phyloP scores from a whole-genome alignment of 805 yeast genomes.

The Zygosaccharomyces lentus region DNA sequence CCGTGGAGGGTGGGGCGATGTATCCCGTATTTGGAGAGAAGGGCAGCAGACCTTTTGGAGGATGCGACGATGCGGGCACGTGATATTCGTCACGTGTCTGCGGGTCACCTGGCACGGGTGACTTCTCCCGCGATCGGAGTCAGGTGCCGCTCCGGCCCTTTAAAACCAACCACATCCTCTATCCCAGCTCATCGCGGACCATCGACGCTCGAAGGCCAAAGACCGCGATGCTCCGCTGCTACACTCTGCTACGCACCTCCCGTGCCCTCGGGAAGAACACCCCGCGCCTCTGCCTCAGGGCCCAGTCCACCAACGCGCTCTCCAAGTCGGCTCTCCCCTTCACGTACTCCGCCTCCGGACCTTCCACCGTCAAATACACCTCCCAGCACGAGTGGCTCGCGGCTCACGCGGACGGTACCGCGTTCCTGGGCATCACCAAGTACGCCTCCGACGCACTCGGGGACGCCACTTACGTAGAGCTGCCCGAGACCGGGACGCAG shows the following conservation, averaged over 20 bases:
- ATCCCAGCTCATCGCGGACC: neutral
- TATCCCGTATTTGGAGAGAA: too few species aligned
- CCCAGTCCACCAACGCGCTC: constrained; percentile 29
- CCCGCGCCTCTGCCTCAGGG: constrained; percentile 22
- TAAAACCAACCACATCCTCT: neutral
- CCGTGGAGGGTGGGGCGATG: too few species aligned
- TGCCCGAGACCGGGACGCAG: constrained; percentile 66
- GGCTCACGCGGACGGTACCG: constrained; percentile 71
- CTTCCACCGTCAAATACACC: constrained; percentile 57
- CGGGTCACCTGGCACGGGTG: too few species aligned
- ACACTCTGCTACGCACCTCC: constrained; percentile 9
- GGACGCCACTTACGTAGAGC: constrained; percentile 90
- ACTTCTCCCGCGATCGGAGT: too few species aligned
- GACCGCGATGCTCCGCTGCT: neutral
- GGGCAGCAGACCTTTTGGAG: too few species aligned
- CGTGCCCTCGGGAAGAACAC: neutral
- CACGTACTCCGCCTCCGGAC: constrained; percentile 31
- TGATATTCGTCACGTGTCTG: too few species aligned
- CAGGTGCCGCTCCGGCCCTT: neutral
- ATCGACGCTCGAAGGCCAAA: too few species aligned
- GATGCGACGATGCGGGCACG: too few species aligned
- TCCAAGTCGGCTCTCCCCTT: constrained; percentile 32
- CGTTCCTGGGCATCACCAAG: constrained; percentile 88
- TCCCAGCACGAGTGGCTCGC: constrained; percentile 95
- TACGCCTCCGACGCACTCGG: constrained; percentile 97